Evolutionary conservation across 768 basidiomycete genomes (phyloP).

Genomic region (Pleurotus tuber-regium): DNA sequence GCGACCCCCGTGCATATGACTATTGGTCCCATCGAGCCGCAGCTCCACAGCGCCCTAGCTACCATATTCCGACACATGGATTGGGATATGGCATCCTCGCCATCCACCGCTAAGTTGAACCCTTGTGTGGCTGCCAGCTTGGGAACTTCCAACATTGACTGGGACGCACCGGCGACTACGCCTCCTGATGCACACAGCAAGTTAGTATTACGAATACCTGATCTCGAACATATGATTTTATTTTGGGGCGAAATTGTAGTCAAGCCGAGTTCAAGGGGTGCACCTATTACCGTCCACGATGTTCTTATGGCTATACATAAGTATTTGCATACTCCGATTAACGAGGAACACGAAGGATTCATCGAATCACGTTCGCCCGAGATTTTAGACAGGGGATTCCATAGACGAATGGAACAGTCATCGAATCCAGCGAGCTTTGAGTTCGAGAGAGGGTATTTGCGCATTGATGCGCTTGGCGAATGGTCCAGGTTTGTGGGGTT

Average conservation of each 20-base stretch:
- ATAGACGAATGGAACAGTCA: background rate
- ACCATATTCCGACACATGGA: background rate
- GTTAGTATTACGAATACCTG: background rate
- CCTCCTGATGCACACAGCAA: background rate
- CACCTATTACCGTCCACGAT: background rate
- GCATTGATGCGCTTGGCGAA: conserved; percentile 6
- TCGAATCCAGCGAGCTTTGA: background rate
- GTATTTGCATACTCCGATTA: background rate
- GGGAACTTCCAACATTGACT: background rate
- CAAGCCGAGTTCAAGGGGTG: background rate
- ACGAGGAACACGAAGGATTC: background rate
- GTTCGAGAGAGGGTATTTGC: background rate
- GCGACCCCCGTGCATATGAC: background rate
- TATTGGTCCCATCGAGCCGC: background rate
- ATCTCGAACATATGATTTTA: conserved; percentile 2
- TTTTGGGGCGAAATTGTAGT: conserved; percentile 5
- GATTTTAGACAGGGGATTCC: background rate
- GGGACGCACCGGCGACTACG: background rate
- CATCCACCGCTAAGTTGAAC: background rate
- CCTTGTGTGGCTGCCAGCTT: background rate
- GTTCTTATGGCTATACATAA: background rate
- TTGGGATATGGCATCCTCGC: conserved; percentile 3
- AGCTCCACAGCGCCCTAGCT: background rate
- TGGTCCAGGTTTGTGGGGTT: conserved; percentile 6
- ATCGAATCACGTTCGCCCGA: background rate